These are phyloP conservation scores for Chaetothyriales sp. DNA, from an alignment of 2,329 filamentous ascomycete species.

Conservation along the genomic window DNA sequence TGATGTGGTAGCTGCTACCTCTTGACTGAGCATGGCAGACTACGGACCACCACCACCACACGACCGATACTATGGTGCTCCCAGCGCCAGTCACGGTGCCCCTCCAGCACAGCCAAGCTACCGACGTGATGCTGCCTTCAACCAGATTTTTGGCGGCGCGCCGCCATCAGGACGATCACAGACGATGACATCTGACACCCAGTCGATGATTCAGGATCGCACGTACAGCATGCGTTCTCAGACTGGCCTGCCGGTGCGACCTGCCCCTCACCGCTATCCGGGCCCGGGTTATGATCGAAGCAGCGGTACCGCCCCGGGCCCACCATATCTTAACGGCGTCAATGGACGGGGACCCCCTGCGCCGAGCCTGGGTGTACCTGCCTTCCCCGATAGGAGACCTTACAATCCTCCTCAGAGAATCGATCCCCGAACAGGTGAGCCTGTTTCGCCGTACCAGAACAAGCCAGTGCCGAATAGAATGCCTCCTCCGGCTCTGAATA, in stretches of 20 bases:
- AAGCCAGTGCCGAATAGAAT: conserved; percentile 44
- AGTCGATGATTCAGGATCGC: conserved; percentile 48
- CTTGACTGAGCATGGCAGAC: conserved; percentile 41
- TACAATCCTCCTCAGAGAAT: conserved; percentile 59
- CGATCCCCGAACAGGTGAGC: conserved; percentile 42
- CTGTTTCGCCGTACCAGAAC: conserved; percentile 37
- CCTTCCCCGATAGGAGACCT: conserved; percentile 49
- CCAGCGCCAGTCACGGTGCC: conserved; percentile 34
- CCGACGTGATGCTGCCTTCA: conserved; percentile 88
- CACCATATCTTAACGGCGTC: conserved; percentile 18
- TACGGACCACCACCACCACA: conserved; percentile 47
- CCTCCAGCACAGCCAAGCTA: conserved; percentile 32
- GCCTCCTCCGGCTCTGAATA: conserved; percentile 59
- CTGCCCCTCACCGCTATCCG: conserved; percentile 30
- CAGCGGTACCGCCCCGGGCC: conserved; percentile 25
- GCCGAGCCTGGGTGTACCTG: conserved; percentile 40
- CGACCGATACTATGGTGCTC: conserved; percentile 39
- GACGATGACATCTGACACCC: conserved; percentile 75
- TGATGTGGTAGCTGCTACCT: conserved; percentile 12
- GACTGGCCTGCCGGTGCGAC: conserved; percentile 27
- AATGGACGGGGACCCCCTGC: conserved; percentile 21
- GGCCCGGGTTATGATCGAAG: conserved; percentile 30
- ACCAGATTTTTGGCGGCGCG: conserved; percentile 81
- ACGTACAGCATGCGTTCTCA: conserved; percentile 63
- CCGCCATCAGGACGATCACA: conserved; percentile 81